These are phyloP conservation scores for Ceratobasidium sp. DNA, from an alignment of 1,284 basidiomycete genomes.

Conservation along the genomic window DNA sequence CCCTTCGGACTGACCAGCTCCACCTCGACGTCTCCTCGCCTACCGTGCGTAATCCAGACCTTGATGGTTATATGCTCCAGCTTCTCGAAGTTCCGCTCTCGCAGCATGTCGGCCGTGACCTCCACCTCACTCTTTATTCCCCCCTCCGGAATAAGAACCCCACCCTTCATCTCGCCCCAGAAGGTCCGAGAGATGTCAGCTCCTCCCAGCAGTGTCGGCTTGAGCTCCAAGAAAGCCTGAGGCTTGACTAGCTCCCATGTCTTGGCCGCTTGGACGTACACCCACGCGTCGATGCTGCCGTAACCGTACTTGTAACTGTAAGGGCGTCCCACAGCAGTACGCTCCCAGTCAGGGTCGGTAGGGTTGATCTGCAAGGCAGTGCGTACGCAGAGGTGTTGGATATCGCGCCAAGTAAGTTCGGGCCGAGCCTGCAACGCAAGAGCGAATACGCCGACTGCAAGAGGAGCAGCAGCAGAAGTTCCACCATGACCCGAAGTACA, in stretches of 20 bases:
- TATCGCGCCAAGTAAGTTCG: constrained; percentile 96
- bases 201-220: constrained; percentile 72
- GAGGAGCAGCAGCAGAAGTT: constrained; percentile 97
- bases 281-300: constrained; percentile 87
- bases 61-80: constrained; percentile 94
- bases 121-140: constrained; percentile 76
- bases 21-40: constrained; percentile 93
- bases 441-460: constrained; percentile 91
- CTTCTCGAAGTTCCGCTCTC: constrained; percentile 81
- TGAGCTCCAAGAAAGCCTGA: constrained; percentile 88
- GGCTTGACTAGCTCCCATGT: constrained; percentile 92
- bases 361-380: constrained; percentile 85
- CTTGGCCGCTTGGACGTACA: constrained; percentile 83
- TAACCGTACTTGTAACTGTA: constrained; percentile 99
- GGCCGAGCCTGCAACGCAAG: constrained; percentile 87
- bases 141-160: constrained; percentile 70
- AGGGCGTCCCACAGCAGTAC: constrained; percentile 76
- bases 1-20: constrained; percentile 88
- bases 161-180: constrained; percentile 64
- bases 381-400: constrained; percentile 89
- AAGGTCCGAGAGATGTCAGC: constrained; percentile 64
- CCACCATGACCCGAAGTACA: constrained; percentile 92
- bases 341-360: constrained; percentile 95
- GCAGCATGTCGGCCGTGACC: constrained; percentile 77
- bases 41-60: constrained; percentile 90